Evolutionary conservation across 352 stramenopile species (phyloP).

Genomic region (Peronosclerospora sorghi): DNA sequence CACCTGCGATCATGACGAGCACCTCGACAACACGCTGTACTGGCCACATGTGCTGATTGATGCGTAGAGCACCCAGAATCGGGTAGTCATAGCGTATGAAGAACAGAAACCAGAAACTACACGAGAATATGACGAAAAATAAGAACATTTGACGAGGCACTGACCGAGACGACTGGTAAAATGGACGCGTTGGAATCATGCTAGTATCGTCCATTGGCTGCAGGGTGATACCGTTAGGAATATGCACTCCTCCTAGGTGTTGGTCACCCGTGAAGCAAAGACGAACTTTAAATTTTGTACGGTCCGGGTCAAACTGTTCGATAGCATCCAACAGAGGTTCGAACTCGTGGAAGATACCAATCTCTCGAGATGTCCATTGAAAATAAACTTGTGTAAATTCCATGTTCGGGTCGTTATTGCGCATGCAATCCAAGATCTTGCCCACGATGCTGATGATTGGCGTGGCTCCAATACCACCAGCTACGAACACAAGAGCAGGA

Average conservation of each 20-base stretch:
- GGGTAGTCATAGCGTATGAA: slow-evolving; percentile 66
- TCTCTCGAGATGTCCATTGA: slow-evolving; percentile 76
- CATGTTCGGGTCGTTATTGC: slow-evolving; percentile 65
- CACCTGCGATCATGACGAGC: slow-evolving; percentile 56
- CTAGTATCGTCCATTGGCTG: slow-evolving; percentile 79
- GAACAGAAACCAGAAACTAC: slow-evolving; percentile 58
- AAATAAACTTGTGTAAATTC: slow-evolving; percentile 69
- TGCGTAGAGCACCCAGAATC: slow-evolving; percentile 39
- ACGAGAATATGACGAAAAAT: slow-evolving; percentile 75
- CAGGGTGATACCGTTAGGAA: slow-evolving; percentile 61
- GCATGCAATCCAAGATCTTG: slow-evolving; percentile 75
- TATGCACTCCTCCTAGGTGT: slow-evolving; percentile 56
- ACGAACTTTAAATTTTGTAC: slow-evolving; percentile 52
- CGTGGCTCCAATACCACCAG: slow-evolving; percentile 81
- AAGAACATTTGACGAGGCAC: slow-evolving; percentile 58
- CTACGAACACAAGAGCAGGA: slow-evolving; percentile 63
- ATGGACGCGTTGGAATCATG: slow-evolving; percentile 64
- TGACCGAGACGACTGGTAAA: slow-evolving; percentile 61
- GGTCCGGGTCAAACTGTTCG: slow-evolving; percentile 60
- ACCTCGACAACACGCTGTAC: slow-evolving; percentile 72
- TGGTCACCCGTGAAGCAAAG: slow-evolving; percentile 76
- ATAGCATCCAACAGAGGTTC: slow-evolving; percentile 70
- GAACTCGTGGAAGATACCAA: slow-evolving; percentile 80
- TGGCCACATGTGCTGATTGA: slow-evolving; percentile 75
- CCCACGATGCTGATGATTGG: slow-evolving; percentile 83